Evolutionary conservation across 257 asterid species (phyloP).

Genomic region (Cordia subcordata): DNA sequence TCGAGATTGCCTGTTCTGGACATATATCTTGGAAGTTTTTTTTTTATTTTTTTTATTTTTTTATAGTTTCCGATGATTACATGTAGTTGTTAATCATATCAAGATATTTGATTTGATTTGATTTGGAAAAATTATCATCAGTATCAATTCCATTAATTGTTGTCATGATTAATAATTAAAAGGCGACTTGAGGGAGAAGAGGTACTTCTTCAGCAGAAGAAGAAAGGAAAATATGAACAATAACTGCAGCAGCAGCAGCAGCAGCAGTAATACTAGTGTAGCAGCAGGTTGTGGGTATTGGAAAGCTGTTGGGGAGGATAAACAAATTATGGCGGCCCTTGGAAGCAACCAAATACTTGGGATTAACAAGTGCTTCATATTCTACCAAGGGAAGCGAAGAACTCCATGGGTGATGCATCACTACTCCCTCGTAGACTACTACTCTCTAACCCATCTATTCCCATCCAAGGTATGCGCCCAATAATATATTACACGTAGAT

Average conservation of each 20-base stretch:
- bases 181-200: constrained; percentile 51
- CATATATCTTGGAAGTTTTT: too few relatives aligned
- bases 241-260: constrained; percentile 2
- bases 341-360: too few relatives aligned
- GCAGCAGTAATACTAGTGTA: neutral
- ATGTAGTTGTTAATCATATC: too few relatives aligned
- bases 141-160: too few relatives aligned
- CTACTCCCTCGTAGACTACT: constrained; percentile 37
- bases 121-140: too few relatives aligned
- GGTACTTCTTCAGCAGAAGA: constrained; percentile 38
- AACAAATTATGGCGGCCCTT: constrained; percentile 28
- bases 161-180: neutral
- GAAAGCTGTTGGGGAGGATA: constrained; percentile 32
- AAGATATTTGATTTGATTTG: too few relatives aligned
- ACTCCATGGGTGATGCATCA: constrained; percentile 46
- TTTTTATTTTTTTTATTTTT: too few relatives aligned
- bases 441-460: constrained; percentile 16
- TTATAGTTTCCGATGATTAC: too few relatives aligned
- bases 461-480: too few relatives aligned
- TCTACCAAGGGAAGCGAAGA: constrained; percentile 23
- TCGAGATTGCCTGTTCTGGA: too few relatives aligned
- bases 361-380: constrained; percentile 28
- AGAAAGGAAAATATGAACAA: constrained; percentile 17
- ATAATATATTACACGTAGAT: too few relatives aligned
- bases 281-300: constrained; percentile 41